These are phyloP conservation scores for Nothophoma quercina DNA, from an alignment of 2,329 filamentous ascomycete genomes.

Conservation along the genomic window DNA sequence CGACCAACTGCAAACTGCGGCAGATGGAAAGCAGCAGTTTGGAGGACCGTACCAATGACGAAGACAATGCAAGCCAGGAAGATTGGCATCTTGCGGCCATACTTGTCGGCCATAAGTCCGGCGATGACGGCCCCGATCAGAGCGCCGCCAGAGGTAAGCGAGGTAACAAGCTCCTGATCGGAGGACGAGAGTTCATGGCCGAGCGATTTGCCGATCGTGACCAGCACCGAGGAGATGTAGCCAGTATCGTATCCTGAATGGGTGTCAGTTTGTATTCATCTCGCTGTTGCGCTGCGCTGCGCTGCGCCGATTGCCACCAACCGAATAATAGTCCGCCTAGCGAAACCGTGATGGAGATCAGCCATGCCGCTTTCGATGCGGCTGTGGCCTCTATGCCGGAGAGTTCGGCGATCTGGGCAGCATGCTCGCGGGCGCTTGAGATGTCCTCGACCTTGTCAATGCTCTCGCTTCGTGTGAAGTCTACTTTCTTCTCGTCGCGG, in stretches of 20 bases:
- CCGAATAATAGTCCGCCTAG: constrained; percentile 40
- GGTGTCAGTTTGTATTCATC: too few relatives aligned
- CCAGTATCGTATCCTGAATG: constrained; percentile 49
- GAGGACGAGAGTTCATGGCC: constrained; percentile 39
- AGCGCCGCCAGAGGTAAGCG: constrained; percentile 48
- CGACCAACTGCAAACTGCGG: constrained; percentile 40
- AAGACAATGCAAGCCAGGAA: constrained; percentile 39
- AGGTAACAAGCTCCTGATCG: constrained; percentile 51
- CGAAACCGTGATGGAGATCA: constrained; percentile 40
- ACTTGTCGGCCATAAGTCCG: constrained; percentile 47
- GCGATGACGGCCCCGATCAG: constrained; percentile 49
- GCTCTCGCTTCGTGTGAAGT: constrained; percentile 22
- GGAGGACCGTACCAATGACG: constrained; percentile 39
- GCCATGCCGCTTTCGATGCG: constrained; percentile 38
- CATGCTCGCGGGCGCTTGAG: constrained; percentile 22
- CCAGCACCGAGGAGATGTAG: constrained; percentile 50
- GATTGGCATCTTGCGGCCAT: constrained; percentile 44
- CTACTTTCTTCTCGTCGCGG: constrained; percentile 21
- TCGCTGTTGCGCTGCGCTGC: not conserved
- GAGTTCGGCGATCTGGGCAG: constrained; percentile 31
- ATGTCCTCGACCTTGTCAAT: constrained; percentile 36
- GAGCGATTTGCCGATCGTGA: constrained; percentile 47
- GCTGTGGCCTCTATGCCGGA: constrained; percentile 37
- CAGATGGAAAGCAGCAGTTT: constrained; percentile 36
- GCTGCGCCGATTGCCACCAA: constrained; percentile 5